A percentile compares a stretch with the other conserved stretches of the same genome.
Evolutionary conservation across 257 asterid genomes (phyloP).

Genomic region (Anisodus acutangulus): DNA sequence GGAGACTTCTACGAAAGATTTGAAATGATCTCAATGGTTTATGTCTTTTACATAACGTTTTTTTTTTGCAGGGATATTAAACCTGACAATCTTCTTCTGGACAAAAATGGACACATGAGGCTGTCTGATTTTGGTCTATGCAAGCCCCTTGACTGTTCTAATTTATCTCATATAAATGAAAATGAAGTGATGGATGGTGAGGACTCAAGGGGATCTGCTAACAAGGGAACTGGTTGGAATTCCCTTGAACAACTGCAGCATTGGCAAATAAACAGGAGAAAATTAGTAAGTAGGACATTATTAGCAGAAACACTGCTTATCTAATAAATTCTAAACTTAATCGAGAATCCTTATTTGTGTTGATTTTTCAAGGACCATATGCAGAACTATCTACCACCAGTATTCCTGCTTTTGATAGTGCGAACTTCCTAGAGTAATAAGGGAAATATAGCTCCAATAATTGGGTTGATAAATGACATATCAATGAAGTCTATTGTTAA

Average conservation of each 20-base stretch:
- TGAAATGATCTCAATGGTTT: neutral
- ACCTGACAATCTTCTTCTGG: constrained; percentile 81
- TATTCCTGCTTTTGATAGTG: neutral
- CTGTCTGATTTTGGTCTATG: constrained; percentile 87
- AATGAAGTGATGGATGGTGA: constrained; percentile 72
- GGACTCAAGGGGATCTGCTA: constrained; percentile 58
- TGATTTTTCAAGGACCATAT: neutral
- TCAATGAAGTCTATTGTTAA: neutral
- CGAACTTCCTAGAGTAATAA: neutral
- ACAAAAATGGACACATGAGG: constrained; percentile 70
- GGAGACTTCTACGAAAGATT: neutral
- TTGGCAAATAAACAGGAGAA: constrained; percentile 89
- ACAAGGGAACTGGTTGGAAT: constrained; percentile 62
- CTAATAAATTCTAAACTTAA: neutral
- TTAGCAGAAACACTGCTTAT: neutral
- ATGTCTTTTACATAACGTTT: neutral
- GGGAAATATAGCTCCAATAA: neutral
- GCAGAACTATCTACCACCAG: neutral
- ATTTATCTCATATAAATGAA: constrained; percentile 70
- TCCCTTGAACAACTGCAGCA: constrained; percentile 87
- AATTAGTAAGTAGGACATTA: constrained; percentile 59
- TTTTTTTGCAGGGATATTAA: constrained; percentile 65
- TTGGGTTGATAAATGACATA: neutral
- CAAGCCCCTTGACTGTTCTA: constrained; percentile 69
- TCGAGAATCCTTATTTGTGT: constrained; percentile 7